Evolutionary conservation across 495 filamentous ascomycete species (phyloP), one percentile per base, ranked within the genome.

Genomic region (Pseudevernia furfuracea): DNA sequence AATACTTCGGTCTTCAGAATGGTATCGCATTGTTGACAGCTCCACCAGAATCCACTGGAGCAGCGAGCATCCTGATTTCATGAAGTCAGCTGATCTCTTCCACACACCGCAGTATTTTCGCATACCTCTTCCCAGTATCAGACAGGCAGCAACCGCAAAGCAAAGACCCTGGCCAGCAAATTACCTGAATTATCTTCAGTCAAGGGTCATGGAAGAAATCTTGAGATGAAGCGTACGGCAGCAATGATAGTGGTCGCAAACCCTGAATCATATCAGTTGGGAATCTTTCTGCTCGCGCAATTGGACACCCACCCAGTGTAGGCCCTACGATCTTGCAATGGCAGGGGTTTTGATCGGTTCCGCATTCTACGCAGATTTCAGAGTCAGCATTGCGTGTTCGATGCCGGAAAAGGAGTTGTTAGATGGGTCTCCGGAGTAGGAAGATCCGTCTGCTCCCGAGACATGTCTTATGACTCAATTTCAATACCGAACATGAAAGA

Each of bases 261-360:
- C 1, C 78, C 75, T 81, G 12, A 2, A 15, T 17, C 9, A 53
- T 49, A 21, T 66, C 46, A 68, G 34, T 39, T 17, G 11, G 30
- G 2, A 60, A 19, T 3, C 53, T 34, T n/a, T n/a, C 21, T 44
- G 11, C 17, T 38, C 12, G 10, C 38, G 39, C 37, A 44, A 28
- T 25, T 8, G 4, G 37, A 15, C 28, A 69, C 71, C 58, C 75
- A 77, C 82, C 82, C 30, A 85, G 63, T 2, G 83, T 85, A 32
- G 84, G 84, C 14, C 84, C 83, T 32, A 87, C 79, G 19, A 87
- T 79, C 66, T 85, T 85, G 72, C 82, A 85, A 59, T 79, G 82
- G 62, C 84, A 85, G 1, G 83, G 83, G 65, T 86, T 86, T 71
- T 85, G 81, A 63, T 82, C 80, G 3, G 80, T 82, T 44, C 80